Evolutionary conservation across 2,329 filamentous ascomycete species (phyloP), one percentile per base, ranked within the genome.

Genomic region (Fusarium mundagurra): DNA sequence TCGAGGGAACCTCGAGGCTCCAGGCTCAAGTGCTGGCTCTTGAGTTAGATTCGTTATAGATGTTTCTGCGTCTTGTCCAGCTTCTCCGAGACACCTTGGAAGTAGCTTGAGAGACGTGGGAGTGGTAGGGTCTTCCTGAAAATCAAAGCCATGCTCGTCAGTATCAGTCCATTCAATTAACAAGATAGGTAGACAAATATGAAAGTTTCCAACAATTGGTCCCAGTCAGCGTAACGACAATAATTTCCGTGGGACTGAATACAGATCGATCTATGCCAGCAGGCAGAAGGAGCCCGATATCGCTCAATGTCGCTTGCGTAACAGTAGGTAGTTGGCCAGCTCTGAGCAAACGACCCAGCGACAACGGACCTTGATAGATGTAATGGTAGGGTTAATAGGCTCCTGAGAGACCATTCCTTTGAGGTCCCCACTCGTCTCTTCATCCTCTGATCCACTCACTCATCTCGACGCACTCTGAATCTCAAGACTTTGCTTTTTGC

Each of bases 151-250:
- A 10, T 8, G n/a, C 17, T 8, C 2, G 8, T 29, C 9, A 0
- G 27, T 16, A 29, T 29, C 1, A 29, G 44, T 14, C 20, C 6
- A 12, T 7, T 20, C 0, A 45, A 29, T 29, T 29, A 29, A 29
- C 29, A 29, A 29, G 29, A 29, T 29, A 29, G 29, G 29, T 29
- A 29, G 29, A 29, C 29, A 29, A 0, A 14, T 18, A 18, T 29
- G 18, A 5, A 2, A 20, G 3, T 14, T 16, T 5, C 0, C 8
- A 47, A 47, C 1, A 14, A 0, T 8, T 29, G 7, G 6, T 18
- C n/a, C 6, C 18, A 5, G n/a, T 10, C 13, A 47, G 5, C 12
- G 3, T 17, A 2, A 33, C 5, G 10, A n/a, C 5, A 13, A 18
- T 9, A 5, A 10, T 20, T 7, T 9, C 10, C 10, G 6, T 13